Evolutionary conservation across 2,329 filamentous ascomycete species (phyloP).

Genomic region (Cryphonectria japonica): DNA sequence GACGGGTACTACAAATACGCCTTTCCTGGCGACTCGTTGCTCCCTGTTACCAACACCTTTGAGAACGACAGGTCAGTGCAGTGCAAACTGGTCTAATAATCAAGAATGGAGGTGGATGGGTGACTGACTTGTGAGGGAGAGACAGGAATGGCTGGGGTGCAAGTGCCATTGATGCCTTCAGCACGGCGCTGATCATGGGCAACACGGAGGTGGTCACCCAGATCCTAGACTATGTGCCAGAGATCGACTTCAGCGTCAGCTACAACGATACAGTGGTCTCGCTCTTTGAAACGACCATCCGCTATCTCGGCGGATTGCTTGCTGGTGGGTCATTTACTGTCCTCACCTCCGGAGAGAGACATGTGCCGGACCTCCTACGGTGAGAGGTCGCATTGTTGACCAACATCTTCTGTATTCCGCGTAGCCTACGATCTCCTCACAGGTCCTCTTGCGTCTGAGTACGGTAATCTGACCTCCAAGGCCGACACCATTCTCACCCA

Average conservation of each 20-base stretch:
- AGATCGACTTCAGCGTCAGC: slow-evolving; percentile 63
- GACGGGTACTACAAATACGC: slow-evolving; percentile 74
- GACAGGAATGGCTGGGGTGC: slow-evolving; percentile 82
- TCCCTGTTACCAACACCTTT: slow-evolving; percentile 66
- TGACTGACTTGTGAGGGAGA: slow-evolving; percentile 29
- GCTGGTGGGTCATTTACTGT: slow-evolving; percentile 54
- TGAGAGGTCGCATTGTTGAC: neutral
- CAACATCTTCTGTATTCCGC: neutral
- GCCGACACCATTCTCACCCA: slow-evolving; percentile 68
- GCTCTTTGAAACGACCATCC: slow-evolving; percentile 88
- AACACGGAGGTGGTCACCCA: slow-evolving; percentile 67
- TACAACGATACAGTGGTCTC: slow-evolving; percentile 61
- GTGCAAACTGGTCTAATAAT: neutral
- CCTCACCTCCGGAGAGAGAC: neutral
- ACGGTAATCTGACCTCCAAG: slow-evolving; percentile 48
- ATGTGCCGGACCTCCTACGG: neutral
- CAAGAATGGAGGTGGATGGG: neutral
- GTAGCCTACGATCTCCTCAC: slow-evolving; percentile 71
- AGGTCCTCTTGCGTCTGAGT: slow-evolving; percentile 59
- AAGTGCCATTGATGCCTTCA: slow-evolving; percentile 78
- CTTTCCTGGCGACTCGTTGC: slow-evolving; percentile 77
- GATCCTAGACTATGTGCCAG: slow-evolving; percentile 72
- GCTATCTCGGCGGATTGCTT: slow-evolving; percentile 80
- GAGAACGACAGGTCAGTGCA: slow-evolving; percentile 68
- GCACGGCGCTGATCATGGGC: slow-evolving; percentile 78